Percentiles rank a stretch among this genome's conserved stretches.
phyloP scores from a whole-genome alignment of 2,329 filamentous ascomycete species.

The Akanthomyces uredinophilus region DNA sequence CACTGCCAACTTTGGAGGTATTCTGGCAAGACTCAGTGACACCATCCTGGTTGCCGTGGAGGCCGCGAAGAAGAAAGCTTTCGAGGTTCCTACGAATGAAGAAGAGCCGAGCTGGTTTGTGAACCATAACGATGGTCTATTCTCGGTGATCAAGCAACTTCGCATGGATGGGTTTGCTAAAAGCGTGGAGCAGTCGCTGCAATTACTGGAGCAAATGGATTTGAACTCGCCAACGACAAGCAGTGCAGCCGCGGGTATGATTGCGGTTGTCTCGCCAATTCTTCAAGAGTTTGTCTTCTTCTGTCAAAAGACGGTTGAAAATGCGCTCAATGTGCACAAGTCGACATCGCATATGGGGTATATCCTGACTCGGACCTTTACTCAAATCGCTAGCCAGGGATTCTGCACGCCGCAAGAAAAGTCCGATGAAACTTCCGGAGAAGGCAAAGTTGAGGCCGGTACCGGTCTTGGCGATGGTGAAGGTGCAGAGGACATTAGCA shows the following conservation, averaged over 20 bases:
- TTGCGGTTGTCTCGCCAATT: conserved; percentile 53
- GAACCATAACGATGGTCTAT: conserved; percentile 45
- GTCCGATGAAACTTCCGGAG: conserved; percentile 61
- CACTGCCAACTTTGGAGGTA: conserved; percentile 46
- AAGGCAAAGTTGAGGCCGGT: conserved; percentile 81
- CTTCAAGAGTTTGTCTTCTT: conserved; percentile 66
- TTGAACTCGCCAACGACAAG: conserved; percentile 24
- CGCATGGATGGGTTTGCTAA: conserved; percentile 51
- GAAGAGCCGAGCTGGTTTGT: conserved; percentile 33
- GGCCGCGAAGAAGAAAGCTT: conserved; percentile 54
- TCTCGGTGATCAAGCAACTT: conserved; percentile 52
- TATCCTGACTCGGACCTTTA: conserved; percentile 70
- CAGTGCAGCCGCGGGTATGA: conserved; percentile 27
- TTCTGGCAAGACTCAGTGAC: conserved; percentile 63
- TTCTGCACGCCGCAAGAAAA: conserved; percentile 90
- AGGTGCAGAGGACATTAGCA: conserved; percentile 95
- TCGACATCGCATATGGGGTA: conserved; percentile 70
- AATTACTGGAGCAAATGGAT: conserved; percentile 29
- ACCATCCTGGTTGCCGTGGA: conserved; percentile 76
- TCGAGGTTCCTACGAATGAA: conserved; percentile 32
- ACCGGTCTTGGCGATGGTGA: conserved; percentile 94
- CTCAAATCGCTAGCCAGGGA: conserved; percentile 73
- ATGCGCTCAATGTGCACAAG: conserved; percentile 60
- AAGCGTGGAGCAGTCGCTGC: conserved; percentile 35
- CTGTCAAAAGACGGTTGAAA: conserved; percentile 51